Base-by-base conservation (phyloP, 2,329 filamentous ascomycete species). In the Claviceps maximensis region DNA sequence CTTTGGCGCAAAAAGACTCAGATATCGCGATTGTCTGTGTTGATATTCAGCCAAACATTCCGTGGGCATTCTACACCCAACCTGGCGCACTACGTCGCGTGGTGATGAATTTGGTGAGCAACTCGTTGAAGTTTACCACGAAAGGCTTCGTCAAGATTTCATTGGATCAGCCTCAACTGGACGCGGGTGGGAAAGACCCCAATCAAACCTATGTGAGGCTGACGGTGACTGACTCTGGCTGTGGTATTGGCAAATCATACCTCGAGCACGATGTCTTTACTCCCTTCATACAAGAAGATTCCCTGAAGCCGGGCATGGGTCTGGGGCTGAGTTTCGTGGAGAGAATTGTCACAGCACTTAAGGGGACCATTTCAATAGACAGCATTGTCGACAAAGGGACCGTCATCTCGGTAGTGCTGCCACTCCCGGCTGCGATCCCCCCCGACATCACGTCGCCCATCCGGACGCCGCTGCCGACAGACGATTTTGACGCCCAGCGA, bases 281-380 rank as follows among this genome's bases (percentile, higher is more conserved):
- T 0, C 79, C 82, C 0, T 86, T 86, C 55, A 66, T 73, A 0
- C 83, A 87, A 56, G 84, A 87, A 58, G 75, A 85, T 50, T 66
- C 70, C 0, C 64, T 87, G 1, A 71, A 76, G 0, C 74, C 77
- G 0, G 84, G 83, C 0, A 78, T 79, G 0, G 83, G 83, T 0
- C 69, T 87, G 0, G 84, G 84, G 0, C 66, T 87, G 27, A 82
- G 78, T 41, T 78, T 87, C 12, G 83, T 87, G 2, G 74, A 76
- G 29, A 69, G 72, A 50, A 78, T 87, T 6, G 75, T 83, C 1
- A 71, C 74, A 17, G 74, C 77, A 8, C 67, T 87, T 0, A 73
- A 74, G 29, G 83, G 83, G 0, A 71, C 70, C 2, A 78, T 87
- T 42, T 70, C 76, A 1, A 73, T 87, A n/a, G 70, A 72, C 51